These are phyloP conservation scores for Cordyceps farinosa DNA, from an alignment of 2,329 filamentous ascomycete genomes.

Conservation along the genomic window DNA sequence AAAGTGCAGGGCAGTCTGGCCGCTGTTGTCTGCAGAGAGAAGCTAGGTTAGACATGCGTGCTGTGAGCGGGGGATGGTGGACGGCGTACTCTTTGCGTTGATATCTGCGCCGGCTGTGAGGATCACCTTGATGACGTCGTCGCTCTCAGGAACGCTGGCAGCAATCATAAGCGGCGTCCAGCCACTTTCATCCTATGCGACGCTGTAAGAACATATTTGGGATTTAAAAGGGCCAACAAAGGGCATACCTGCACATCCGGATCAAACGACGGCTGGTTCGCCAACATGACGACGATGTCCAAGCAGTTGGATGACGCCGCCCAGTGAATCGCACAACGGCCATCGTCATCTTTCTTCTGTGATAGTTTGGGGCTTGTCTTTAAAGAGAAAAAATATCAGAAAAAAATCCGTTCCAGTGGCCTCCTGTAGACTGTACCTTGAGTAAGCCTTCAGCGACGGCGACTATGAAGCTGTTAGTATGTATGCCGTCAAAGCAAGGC, in stretches of 20 bases:
- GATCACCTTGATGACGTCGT: conserved; percentile 64
- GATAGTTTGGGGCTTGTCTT: conserved; percentile 79
- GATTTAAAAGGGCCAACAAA: background rate
- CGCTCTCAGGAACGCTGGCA: conserved; percentile 67
- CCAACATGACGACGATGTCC: conserved; percentile 69
- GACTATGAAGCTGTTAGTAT: conserved; percentile 42
- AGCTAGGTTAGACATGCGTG: background rate
- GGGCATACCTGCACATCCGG: conserved; percentile 69
- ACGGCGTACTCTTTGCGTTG: conserved; percentile 62
- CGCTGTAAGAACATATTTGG: background rate
- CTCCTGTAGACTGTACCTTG: conserved; percentile 23
- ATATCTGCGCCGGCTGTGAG: conserved; percentile 68
- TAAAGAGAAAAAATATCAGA: background rate
- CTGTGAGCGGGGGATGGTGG: background rate
- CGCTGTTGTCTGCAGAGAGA: conserved; percentile 53
- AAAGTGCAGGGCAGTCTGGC: conserved; percentile 88
- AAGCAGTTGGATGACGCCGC: conserved; percentile 78
- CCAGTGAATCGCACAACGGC: conserved; percentile 91
- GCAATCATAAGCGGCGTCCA: conserved; percentile 87
- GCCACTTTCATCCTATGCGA: conserved; percentile 63
- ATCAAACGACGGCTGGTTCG: conserved; percentile 71
- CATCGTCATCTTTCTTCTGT: conserved; percentile 72
- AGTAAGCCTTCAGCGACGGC: conserved; percentile 63
- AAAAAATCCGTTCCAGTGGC: background rate
- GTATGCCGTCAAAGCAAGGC: background rate